These are phyloP conservation scores for Neospora caninum DNA, from an alignment of 169 alveolate species.

Conservation along the genomic window DNA sequence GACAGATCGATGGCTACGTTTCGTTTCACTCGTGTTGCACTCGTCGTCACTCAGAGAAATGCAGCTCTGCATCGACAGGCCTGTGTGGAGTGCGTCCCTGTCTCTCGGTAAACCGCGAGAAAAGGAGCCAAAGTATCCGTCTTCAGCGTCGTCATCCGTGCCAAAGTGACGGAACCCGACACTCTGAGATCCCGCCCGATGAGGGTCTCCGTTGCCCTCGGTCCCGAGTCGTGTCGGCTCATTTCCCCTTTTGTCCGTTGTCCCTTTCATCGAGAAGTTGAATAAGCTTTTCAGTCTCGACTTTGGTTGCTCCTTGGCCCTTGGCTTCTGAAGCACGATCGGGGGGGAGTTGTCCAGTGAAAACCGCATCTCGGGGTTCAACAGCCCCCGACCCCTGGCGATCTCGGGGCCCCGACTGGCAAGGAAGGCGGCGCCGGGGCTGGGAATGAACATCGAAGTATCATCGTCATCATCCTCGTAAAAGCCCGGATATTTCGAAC, in stretches of 20 bases:
- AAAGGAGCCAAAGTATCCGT: neutral
- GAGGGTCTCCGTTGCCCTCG: neutral
- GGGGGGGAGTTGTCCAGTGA: neutral
- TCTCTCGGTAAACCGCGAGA: neutral
- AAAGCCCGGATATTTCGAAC: neutral
- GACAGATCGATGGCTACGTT: neutral
- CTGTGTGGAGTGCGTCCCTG: neutral
- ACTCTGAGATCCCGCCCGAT: neutral
- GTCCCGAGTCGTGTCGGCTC: neutral
- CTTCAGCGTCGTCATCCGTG: neutral
- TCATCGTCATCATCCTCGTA: conserved; percentile 20
- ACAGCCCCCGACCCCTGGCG: neutral
- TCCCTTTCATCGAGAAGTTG: neutral
- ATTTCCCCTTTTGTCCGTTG: neutral
- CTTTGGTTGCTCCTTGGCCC: neutral
- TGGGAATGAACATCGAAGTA: neutral
- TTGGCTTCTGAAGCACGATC: neutral
- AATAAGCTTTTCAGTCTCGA: neutral
- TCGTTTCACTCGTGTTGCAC: neutral
- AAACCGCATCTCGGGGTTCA: neutral
- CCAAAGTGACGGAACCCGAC: neutral
- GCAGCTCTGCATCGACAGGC: conserved; percentile 5
- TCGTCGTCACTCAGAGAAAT: neutral
- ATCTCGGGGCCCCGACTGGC: neutral
- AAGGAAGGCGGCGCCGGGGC: conserved; percentile 1